Base-by-base conservation (phyloP, 345 rosid species). In the Punica granatum region DNA sequence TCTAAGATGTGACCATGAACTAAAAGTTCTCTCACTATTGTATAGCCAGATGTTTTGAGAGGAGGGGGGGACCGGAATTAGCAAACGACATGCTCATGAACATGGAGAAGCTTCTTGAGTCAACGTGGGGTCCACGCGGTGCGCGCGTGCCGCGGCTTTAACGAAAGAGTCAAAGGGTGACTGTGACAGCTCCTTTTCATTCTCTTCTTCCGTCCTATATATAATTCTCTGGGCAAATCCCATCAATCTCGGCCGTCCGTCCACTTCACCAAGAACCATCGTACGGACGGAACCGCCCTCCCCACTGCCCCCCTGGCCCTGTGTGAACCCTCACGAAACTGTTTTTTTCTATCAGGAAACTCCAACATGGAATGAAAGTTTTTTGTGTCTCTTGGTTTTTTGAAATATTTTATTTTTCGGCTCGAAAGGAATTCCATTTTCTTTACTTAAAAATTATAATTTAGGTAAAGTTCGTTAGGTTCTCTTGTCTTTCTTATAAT, bases 81-180 rank as follows among this genome's bases (percentile, higher is more conserved):
- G 58, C 68, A 46, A 34, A 65, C 23, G 42, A 43, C 16, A 46
- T 23, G 58, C 58, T 51, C 6, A n/a, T 51, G 51, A 46, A 5
- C 6, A 16, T 2, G 26, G 32, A 48, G 46, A 31, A 19, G 39
- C 16, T 11, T 19, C 37, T 1, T 8, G 33, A 32, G 66, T 63
- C 66, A 63, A 39, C 66, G 31, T 37, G 33, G 68, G 68, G 30
- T 25, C 68, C 68, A 1, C 59, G 68, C 58, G 39, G 58, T 21
- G 68, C 59, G 2, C 60, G 68, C 68, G 59, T 66, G 68, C 68
- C 25, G 30, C 25, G 68, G 26, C 67, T 13, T 32, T 10, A 3
- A 0, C n/a, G 0, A 61, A 36, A 8, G 65, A 62, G 60, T 66
- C 68, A 66, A 66, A 30, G 39, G 41, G 42, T 54, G 59, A 66